Evolutionary conservation across 768 basidiomycete genomes (phyloP).

Genomic region (Suillus sp.): DNA sequence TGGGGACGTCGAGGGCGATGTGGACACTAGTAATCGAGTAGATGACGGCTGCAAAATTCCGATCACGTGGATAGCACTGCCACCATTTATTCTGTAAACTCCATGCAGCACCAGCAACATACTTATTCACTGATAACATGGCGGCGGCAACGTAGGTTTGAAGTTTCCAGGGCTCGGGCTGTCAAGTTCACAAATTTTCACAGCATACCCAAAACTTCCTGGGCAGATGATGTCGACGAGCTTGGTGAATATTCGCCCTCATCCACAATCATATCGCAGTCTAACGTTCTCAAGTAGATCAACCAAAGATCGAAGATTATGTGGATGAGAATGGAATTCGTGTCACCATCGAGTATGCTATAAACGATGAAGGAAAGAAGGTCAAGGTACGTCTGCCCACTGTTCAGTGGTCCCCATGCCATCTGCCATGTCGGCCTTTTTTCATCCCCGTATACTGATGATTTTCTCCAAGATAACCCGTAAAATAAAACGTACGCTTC

Average conservation of each 20-base stretch:
- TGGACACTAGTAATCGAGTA: constrained; percentile 1
- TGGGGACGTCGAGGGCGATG: constrained; percentile 22
- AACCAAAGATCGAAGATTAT: constrained; percentile 65
- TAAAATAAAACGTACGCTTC: constrained; percentile 81
- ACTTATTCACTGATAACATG: constrained; percentile 7
- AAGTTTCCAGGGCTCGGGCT: neutral
- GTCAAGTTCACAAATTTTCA: neutral
- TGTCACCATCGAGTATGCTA: constrained; percentile 76
- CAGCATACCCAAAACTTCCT: constrained; percentile 61
- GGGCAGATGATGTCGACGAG: constrained; percentile 89
- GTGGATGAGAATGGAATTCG: constrained; percentile 87
- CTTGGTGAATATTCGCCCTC: constrained; percentile 46
- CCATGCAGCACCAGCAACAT: neutral
- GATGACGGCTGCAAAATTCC: constrained; percentile 1
- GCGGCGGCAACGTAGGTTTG: constrained; percentile 6
- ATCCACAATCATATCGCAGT: constrained; percentile 7
- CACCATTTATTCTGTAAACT: constrained; percentile 1
- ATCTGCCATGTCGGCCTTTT: neutral
- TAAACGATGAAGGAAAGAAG: constrained; percentile 93
- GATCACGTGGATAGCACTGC: constrained; percentile 1
- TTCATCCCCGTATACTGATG: neutral
- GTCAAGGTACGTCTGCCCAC: constrained; percentile 69
- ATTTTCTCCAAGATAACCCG: constrained; percentile 67
- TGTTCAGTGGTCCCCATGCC: neutral
- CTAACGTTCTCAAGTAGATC: constrained; percentile 35